Percentiles rank a stretch among this genome's conserved stretches.
Evolutionary conservation across 345 rosid species (phyloP).

Genomic region (Gossypium bickii): DNA sequence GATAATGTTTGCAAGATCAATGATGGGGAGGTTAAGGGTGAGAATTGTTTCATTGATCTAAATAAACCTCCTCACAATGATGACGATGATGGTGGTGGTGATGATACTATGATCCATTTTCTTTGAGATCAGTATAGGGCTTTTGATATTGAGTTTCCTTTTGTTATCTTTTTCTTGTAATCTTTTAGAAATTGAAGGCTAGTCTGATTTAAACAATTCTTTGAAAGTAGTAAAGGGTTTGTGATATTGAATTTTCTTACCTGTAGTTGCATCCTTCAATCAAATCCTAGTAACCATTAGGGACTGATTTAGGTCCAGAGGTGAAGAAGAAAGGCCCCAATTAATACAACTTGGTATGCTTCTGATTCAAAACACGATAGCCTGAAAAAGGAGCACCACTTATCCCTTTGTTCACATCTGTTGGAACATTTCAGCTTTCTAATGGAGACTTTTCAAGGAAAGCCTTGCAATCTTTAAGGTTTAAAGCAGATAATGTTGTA

Average conservation of each 20-base stretch:
- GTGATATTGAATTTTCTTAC: no score
- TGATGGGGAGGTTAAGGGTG: neutral
- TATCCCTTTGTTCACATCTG: constrained; percentile 31
- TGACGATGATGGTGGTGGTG: no score
- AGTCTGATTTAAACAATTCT: no score
- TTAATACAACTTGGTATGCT: no score
- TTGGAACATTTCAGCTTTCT: constrained; percentile 31
- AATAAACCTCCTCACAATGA: neutral
- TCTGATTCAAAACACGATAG: neutral
- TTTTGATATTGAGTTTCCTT: neutral
- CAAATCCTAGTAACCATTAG: no score
- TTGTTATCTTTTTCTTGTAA: no score
- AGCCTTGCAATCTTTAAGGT: constrained; percentile 43
- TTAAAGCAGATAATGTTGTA: constrained; percentile 22
- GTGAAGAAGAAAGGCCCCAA: no score
- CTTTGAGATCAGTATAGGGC: neutral
- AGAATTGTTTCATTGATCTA: neutral
- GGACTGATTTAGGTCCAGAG: no score
- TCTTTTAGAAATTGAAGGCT: no score
- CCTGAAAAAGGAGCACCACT: constrained; percentile 33
- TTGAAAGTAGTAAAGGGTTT: no score
- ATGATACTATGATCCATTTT: neutral
- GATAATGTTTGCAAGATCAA: neutral
- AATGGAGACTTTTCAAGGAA: constrained; percentile 43
- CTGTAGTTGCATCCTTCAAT: no score